A percentile compares a stretch with the other conserved stretches of the same genome.
Evolutionary conservation across 176 grass and related monocot genomes (phyloP).

Genomic region (Aegilops longissima): DNA sequence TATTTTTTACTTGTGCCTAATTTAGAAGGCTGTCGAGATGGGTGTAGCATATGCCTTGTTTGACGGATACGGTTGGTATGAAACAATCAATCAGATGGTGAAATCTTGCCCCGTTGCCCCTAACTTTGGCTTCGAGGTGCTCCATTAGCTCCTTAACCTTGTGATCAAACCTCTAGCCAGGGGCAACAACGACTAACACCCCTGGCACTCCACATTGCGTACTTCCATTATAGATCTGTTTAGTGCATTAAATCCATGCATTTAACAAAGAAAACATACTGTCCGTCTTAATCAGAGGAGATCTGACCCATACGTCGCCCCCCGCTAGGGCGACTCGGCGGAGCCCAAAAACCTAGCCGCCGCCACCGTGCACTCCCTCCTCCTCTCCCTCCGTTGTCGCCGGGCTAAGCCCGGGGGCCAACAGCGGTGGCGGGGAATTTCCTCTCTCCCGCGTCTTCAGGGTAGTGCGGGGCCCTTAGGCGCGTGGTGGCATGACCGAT

Average conservation of each 20-base stretch:
- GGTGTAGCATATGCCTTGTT: conserved; percentile 92
- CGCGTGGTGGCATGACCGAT: too few species aligned
- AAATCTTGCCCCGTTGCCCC: conserved; percentile 49
- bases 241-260: too few species aligned
- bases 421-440: too few species aligned
- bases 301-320: too few species aligned
- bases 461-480: too few species aligned
- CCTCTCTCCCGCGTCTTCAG: too few species aligned
- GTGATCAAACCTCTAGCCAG: conserved; percentile 83
- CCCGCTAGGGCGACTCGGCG: too few species aligned
- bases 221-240: conserved; percentile 28
- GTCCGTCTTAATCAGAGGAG: too few species aligned
- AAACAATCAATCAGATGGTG: conserved; percentile 87
- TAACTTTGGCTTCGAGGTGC: conserved; percentile 67
- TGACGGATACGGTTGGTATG: conserved; percentile 77
- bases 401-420: too few species aligned
- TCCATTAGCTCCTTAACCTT: conserved; percentile 81
- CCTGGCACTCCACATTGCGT: conserved; percentile 26
- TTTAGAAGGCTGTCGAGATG: conserved; percentile 76
- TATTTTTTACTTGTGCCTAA: not conserved
- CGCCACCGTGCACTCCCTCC: too few species aligned
- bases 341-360: too few species aligned
- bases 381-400: too few species aligned
- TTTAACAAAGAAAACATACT: not conserved
- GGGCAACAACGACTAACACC: conserved; percentile 61